Conservation (phyloP, 2,329 filamentous ascomycete species). For the Cladobotryum mycophilum region DNA sequence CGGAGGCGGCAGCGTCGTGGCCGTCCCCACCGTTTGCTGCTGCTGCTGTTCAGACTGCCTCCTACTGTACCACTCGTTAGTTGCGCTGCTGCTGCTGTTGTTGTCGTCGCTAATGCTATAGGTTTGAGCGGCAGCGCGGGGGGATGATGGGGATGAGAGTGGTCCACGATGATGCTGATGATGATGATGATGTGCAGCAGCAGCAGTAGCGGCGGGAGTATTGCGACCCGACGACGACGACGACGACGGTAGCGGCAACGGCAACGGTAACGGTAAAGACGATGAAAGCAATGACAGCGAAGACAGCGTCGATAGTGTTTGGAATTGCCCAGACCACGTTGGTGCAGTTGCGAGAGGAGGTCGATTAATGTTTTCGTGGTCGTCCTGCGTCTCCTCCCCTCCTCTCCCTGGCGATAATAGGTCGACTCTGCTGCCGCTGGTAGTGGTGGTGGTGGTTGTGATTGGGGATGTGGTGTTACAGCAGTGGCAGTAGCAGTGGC, state of each 20-base stretch:
- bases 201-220: not conserved
- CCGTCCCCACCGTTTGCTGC: not conserved
- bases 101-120: not conserved
- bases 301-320: not conserved
- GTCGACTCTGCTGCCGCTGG: not conserved
- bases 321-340: not conserved
- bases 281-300: not conserved
- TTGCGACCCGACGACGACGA: too few relatives aligned
- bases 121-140: slow-evolving; percentile 3
- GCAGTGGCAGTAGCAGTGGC: not conserved
- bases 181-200: too few relatives aligned
- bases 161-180: too few relatives aligned
- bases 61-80: not conserved
- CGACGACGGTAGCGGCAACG: slow-evolving; percentile 1
- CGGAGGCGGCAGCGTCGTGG: not conserved
- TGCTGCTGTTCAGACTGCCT: slow-evolving; percentile 1
- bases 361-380: not conserved
- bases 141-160: slow-evolving; percentile 7
- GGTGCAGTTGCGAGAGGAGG: too few relatives aligned
- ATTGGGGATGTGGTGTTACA: not conserved
- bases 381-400: not conserved
- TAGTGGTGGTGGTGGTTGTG: not conserved
- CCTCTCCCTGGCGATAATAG: not conserved
- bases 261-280: not conserved
- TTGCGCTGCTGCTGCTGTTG: not conserved